Evolutionary conservation across 768 basidiomycete species (phyloP).

Genomic region (Cystobasidium onofrii): DNA sequence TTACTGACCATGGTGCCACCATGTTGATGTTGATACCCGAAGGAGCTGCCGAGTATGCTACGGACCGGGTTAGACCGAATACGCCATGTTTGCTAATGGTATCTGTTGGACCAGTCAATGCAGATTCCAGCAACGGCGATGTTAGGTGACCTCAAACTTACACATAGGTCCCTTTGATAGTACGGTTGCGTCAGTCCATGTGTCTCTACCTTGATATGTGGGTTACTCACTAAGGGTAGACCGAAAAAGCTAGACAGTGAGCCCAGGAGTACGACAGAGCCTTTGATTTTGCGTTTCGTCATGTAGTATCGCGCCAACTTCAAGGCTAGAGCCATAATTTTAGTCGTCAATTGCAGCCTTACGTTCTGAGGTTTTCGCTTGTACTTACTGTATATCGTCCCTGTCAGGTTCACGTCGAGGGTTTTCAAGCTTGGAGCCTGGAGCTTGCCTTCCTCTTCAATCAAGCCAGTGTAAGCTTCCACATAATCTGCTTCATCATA

Average conservation of each 20-base stretch:
- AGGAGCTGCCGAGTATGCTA: not conserved
- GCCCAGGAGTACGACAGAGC: conserved; percentile 13
- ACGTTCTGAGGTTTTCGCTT: too few relatives aligned
- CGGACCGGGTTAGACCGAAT: conserved; percentile 4
- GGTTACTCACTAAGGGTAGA: not conserved
- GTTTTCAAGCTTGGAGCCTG: conserved; percentile 9
- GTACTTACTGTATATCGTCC: conserved; percentile 15
- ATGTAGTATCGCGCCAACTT: conserved; percentile 22
- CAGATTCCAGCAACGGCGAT: too few relatives aligned
- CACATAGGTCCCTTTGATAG: not conserved
- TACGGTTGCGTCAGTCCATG: not conserved
- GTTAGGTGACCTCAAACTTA: not conserved
- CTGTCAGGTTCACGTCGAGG: conserved; percentile 18
- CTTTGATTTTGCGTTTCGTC: conserved; percentile 7
- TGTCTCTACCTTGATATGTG: not conserved
- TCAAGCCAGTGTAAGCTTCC: too few relatives aligned
- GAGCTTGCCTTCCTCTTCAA: conserved; percentile 7
- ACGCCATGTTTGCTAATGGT: conserved; percentile 7
- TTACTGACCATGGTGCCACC: conserved; percentile 22
- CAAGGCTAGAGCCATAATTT: not conserved
- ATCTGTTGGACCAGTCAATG: not conserved
- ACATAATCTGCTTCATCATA: not conserved
- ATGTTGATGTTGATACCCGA: conserved; percentile 25
- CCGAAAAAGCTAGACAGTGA: conserved; percentile 16
- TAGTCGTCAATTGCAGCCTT: too few relatives aligned